Evolutionary conservation across 1,284 basidiomycete species (phyloP).

Genomic region (Vanrija sp.): DNA sequence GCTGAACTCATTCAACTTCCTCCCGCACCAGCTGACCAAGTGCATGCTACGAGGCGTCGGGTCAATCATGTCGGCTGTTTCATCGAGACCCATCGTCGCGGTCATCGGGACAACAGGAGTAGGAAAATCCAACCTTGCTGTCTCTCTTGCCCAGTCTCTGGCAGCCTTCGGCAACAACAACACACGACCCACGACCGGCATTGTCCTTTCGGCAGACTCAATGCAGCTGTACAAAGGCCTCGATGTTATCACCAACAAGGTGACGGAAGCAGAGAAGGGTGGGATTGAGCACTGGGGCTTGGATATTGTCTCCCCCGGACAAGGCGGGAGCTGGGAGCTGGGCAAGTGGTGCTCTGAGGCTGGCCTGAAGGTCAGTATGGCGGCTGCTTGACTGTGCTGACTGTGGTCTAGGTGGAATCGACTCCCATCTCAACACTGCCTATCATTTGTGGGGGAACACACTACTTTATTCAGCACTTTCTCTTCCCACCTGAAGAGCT

Average conservation of each 20-base stretch:
- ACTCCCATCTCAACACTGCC: constrained; percentile 55
- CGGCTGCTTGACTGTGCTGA: not conserved
- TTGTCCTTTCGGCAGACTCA: constrained; percentile 87
- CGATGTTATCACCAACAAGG: constrained; percentile 94
- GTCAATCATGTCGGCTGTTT: too few species aligned
- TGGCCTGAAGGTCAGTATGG: constrained; percentile 57
- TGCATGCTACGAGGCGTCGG: too few species aligned
- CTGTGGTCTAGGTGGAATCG: not conserved
- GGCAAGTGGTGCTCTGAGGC: constrained; percentile 71
- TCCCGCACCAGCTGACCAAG: too few species aligned
- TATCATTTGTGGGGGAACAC: constrained; percentile 89
- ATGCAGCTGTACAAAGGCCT: constrained; percentile 98
- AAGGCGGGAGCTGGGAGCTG: constrained; percentile 76
- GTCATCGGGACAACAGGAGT: constrained; percentile 95
- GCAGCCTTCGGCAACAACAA: not conserved
- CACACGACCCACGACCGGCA: not conserved
- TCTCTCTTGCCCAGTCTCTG: constrained; percentile 69
- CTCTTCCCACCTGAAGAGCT: constrained; percentile 68
- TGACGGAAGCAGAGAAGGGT: constrained; percentile 67
- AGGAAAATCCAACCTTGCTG: constrained; percentile 89
- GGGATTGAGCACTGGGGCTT: constrained; percentile 87
- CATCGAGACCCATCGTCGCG: constrained; percentile 53
- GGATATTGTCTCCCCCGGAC: constrained; percentile 75
- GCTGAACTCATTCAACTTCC: too few species aligned
- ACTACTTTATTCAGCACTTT: constrained; percentile 92